These are phyloP conservation scores for Ustilago bromivora DNA, from an alignment of 1,284 basidiomycete species.

Conservation along the genomic window DNA sequence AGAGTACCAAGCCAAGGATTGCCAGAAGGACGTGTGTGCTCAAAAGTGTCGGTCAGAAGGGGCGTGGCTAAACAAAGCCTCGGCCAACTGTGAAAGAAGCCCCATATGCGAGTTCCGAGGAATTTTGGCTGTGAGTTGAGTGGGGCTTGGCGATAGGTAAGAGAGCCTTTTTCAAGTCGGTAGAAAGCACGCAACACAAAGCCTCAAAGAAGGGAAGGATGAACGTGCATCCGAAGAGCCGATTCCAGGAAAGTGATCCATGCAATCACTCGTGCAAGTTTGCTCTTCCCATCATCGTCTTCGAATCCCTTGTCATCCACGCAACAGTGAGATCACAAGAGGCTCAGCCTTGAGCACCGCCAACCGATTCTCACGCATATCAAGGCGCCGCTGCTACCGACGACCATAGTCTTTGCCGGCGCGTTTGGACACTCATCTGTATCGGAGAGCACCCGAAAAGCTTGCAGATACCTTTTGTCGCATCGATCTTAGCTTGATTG, in stretches of 20 bases:
- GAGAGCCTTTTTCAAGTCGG: slow-evolving; percentile 2
- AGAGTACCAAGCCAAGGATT: not conserved
- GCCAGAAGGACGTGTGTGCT: not conserved
- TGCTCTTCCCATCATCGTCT: not conserved
- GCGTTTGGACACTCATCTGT: not conserved
- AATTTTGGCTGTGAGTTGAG: not conserved
- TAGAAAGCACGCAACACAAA: not conserved
- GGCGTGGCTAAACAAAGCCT: not conserved
- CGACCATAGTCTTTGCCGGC: not conserved
- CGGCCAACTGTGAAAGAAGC: not conserved
- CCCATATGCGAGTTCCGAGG: slow-evolving; percentile 1
- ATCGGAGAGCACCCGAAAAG: not conserved
- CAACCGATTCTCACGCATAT: not conserved
- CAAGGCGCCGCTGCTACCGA: not conserved
- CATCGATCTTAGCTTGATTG: not conserved
- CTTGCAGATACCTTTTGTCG: not conserved
- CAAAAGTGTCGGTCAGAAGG: not conserved
- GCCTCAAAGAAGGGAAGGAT: not conserved
- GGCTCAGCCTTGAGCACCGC: not conserved
- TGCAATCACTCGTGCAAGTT: not conserved
- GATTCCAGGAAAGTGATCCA: slow-evolving; percentile 7
- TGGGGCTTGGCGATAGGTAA: slow-evolving; percentile 4
- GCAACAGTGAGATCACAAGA: not conserved
- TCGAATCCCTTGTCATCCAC: not conserved
- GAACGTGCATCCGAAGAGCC: slow-evolving; percentile 10